Base-by-base conservation (phyloP, 1,284 basidiomycete species). In the Boletus mariae region DNA sequence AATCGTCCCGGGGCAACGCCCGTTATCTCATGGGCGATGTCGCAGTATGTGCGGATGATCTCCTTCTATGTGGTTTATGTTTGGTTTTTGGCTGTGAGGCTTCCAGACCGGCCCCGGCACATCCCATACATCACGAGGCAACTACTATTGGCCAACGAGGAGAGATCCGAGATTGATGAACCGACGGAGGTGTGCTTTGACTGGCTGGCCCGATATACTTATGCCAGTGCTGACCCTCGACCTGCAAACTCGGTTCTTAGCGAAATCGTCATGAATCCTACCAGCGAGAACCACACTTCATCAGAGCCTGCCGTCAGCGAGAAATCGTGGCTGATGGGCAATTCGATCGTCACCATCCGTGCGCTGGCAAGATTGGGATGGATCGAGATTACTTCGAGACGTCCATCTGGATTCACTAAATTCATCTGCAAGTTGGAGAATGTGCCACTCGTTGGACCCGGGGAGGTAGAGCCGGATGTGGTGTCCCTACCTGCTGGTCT, bases 121-220 rank as follows among this genome's bases (percentile, higher is more conserved):
- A 84, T 98, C 38, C 80, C 84, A 31, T 94, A 91, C 71, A 94
- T 99, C 67, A 89, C 90, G 1, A 82, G 90, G 8, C 91, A 94
- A 59, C 79, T 99, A 4, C 76, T 96, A 12, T 79, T 95, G 42
- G 94, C 94, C 11, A 95, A 96, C 70, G 90, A 92, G 57, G 86
- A 83, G 23, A 83, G 84, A 48, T 73, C 76, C 4, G 76, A 83
- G 40, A 76, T 97, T 2, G 94, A 98, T 66, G 93, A 93, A 60
- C 87, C 91, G 45, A 94, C 94, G 0, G 93, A 98, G 69, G 95
- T 98, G 23, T 97, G 94, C 68, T 96, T 99, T 65, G 97, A 99
- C 71, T 99, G 96, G 91, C 79, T 99, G 7, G 91, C 94, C 17
- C 82, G 97, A 15, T 98, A 97, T 68, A 90, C 96, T 0, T 98